Evolutionary conservation across 2,329 filamentous ascomycete species (phyloP).

Genomic region (Sordariomycetes sp.): DNA sequence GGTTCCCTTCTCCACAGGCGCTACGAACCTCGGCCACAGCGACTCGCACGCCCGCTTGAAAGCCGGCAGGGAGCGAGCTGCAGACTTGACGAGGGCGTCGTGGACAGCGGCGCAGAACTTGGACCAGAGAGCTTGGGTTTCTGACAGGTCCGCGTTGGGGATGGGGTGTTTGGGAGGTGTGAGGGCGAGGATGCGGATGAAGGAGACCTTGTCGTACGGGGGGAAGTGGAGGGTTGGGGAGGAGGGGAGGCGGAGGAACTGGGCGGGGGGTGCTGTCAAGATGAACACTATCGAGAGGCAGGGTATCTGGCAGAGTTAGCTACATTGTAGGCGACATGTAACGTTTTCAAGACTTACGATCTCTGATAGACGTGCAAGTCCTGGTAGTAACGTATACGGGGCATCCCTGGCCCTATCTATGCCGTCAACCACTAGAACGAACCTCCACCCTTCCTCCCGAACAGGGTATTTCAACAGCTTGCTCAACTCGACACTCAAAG

Average conservation of each 20-base stretch:
- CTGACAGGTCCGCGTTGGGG: constrained; percentile 39
- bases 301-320: constrained; percentile 52
- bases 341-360: too few relatives aligned
- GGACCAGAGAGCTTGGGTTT: constrained; percentile 63
- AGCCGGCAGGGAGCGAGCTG: constrained; percentile 67
- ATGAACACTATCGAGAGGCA: constrained; percentile 70
- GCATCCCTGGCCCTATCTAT: constrained; percentile 80
- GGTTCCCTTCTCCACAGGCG: constrained; percentile 66
- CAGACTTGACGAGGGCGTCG: constrained; percentile 75
- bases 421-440: constrained; percentile 79
- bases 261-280: constrained; percentile 60
- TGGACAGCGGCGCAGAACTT: constrained; percentile 79
- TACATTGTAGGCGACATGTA: too few relatives aligned
- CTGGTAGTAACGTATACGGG: constrained; percentile 68
- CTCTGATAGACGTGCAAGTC: constrained; percentile 73
- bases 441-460: constrained; percentile 38
- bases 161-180: constrained; percentile 27
- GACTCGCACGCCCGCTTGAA: constrained; percentile 62
- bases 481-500: constrained; percentile 64
- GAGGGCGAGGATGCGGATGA: constrained; percentile 65
- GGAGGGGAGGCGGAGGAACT: constrained; percentile 59
- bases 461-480: constrained; percentile 44
- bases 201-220: constrained; percentile 72
- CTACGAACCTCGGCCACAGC: constrained; percentile 79
- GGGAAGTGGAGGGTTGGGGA: constrained; percentile 75